Percentiles rank a stretch among this genome's conserved stretches.
phyloP scores from a whole-genome alignment of 2,329 filamentous ascomycete species.

The Trichoderma atrobrunneum region DNA sequence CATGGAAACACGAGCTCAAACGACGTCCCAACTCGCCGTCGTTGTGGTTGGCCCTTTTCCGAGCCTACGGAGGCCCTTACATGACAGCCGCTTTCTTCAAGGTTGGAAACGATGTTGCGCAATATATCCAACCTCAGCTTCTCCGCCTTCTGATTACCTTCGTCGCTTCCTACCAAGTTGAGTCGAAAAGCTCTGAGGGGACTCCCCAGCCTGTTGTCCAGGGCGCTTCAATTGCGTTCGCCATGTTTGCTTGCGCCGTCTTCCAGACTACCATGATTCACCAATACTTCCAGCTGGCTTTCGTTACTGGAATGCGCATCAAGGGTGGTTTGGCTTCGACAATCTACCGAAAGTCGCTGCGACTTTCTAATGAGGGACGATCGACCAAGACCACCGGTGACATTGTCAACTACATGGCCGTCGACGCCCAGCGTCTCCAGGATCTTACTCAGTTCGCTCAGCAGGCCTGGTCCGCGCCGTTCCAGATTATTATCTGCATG shows the following conservation, averaged over 20 bases:
- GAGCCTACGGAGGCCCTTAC: constrained; percentile 83
- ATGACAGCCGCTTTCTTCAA: constrained; percentile 81
- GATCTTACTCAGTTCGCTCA: constrained; percentile 94
- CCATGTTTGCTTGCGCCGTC: constrained; percentile 86
- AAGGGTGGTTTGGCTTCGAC: constrained; percentile 85
- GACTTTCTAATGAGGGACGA: constrained; percentile 88
- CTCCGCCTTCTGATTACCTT: constrained; percentile 80
- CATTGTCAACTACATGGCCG: constrained; percentile 99
- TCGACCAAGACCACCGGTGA: constrained; percentile 89
- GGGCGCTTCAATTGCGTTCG: constrained; percentile 82
- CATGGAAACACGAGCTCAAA: constrained; percentile 76
- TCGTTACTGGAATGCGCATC: constrained; percentile 95
- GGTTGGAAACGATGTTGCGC: constrained; percentile 76
- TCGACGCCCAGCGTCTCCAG: constrained; percentile 91
- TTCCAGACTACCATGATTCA: constrained; percentile 88
- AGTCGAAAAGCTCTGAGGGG: constrained; percentile 35
- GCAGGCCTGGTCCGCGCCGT: constrained; percentile 93
- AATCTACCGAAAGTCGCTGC: constrained; percentile 89
- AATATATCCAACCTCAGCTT: constrained; percentile 89
- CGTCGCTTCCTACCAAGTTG: constrained; percentile 69
- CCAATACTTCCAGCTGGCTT: constrained; percentile 95
- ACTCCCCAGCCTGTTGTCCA: constrained; percentile 74
- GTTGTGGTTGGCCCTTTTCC: constrained; percentile 82
- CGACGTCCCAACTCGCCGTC: constrained; percentile 57
- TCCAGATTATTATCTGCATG: constrained; percentile 96